Conservation (phyloP, 2,329 filamentous ascomycete species). For the Ceratocystis cubensis region DNA sequence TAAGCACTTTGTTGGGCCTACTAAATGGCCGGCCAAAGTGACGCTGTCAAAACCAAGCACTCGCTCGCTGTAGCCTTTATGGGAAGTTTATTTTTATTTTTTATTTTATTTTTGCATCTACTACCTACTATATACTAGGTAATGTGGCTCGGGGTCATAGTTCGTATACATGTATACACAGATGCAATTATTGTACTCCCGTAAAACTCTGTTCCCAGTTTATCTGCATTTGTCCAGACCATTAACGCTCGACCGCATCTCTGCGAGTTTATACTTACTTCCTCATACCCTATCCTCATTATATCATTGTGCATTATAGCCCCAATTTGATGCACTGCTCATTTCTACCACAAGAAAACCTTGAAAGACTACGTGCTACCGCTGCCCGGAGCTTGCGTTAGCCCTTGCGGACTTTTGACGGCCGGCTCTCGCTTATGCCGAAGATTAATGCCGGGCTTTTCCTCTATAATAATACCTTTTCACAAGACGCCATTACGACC, state of each 20-base stretch:
- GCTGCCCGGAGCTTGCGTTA: not conserved
- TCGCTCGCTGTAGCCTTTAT: not conserved
- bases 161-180: constrained; percentile 5
- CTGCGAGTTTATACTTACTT: no score
- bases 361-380: not conserved
- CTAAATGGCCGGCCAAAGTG: not conserved
- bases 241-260: no score
- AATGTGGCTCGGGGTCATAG: not conserved
- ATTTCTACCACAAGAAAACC: not conserved
- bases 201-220: not conserved
- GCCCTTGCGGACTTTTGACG: not conserved
- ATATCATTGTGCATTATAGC: not conserved
- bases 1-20: not conserved
- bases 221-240: not conserved
- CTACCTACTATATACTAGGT: not conserved
- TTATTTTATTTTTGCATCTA: not conserved
- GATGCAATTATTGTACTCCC: not conserved
- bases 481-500: not conserved
- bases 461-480: not conserved
- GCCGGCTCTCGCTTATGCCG: not conserved
- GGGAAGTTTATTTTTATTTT: not conserved
- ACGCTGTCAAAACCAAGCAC: not conserved
- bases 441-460: not conserved
- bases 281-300: not conserved
- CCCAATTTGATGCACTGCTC: not conserved